Evolutionary conservation across 352 stramenopile species (phyloP).

Genomic region (Phytopythium vexans): DNA sequence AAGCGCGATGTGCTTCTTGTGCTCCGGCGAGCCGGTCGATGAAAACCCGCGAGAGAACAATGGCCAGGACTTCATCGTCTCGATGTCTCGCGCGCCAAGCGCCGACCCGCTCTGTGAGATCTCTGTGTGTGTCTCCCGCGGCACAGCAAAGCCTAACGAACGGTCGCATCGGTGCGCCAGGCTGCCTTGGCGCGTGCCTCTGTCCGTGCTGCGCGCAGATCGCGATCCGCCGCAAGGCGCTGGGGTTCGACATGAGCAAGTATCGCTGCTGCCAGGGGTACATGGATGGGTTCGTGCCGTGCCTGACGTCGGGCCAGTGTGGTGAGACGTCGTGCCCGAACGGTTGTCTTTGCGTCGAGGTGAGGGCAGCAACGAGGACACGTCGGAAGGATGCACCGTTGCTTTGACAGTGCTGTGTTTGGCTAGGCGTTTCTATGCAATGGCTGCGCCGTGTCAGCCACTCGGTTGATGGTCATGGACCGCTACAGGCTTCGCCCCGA

Average conservation of each 20-base stretch:
- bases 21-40: slow-evolving; percentile 63
- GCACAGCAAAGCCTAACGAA: slow-evolving; percentile 4
- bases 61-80: slow-evolving; percentile 74
- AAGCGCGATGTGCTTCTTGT: slow-evolving; percentile 58
- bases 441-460: slow-evolving; percentile 88
- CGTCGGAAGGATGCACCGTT: background rate
- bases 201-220: slow-evolving; percentile 90
- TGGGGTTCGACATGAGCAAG: slow-evolving; percentile 91
- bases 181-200: slow-evolving; percentile 68
- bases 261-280: slow-evolving; percentile 94
- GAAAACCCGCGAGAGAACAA: slow-evolving; percentile 71
- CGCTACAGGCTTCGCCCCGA: slow-evolving; percentile 88
- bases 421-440: slow-evolving; percentile 78
- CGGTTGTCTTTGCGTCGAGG: slow-evolving; percentile 90
- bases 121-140: background rate
- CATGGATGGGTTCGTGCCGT: slow-evolving; percentile 89
- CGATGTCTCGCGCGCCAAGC: slow-evolving; percentile 84
- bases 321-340: slow-evolving; percentile 87
- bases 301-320: slow-evolving; percentile 77
- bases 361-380: slow-evolving; percentile 5
- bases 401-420: background rate
- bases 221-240: slow-evolving; percentile 87
- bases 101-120: slow-evolving; percentile 82
- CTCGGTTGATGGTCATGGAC: slow-evolving; percentile 90
- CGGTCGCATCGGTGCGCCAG: slow-evolving; percentile 6